Base-by-base conservation (phyloP, 202 grass and related monocot species). In the Elaeis oleifera region DNA sequence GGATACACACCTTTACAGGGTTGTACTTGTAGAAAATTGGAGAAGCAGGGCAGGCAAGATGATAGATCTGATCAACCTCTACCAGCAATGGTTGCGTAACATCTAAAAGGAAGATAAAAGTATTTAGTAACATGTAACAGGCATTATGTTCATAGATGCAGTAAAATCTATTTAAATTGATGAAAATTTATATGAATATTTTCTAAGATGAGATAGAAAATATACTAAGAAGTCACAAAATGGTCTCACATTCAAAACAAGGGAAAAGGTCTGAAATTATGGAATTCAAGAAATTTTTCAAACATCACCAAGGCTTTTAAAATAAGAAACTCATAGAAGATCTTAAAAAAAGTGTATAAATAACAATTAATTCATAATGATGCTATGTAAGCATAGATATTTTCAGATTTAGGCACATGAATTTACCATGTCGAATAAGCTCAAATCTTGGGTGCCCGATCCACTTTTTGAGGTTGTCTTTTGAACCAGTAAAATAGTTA, bases 21-120 rank as follows among this genome's bases (percentile, higher is more conserved):
- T 97, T 97, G 79, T 97, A 90, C 72, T 97, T 97, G 84, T 97
- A 97, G 74, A 97, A 97, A 75, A 97, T 97, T 62, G 92, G 92
- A 63, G 92, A 97, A 68, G 92, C 88, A 70, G 92, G 92, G 71
- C 92, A 97, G 81, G 92, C 92, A 89, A 97, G 92, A 79, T 97
- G 92, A 52, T 97, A 97, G 51, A 97, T 91, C 65, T 97, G 92
- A 76, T 97, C 92, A 76, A 97, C 92, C 80, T 97, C 92, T 73
- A 92, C 82, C 65, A 97, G 78, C 65, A 97, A 64, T 14, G 92
- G 76, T 36, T 97, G 44, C 5, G 92, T 97, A 76, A 92, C 88
- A 89, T 97, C 92, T 97, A 44, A 64, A 77, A 73, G 9, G 36
- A 44, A 14, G 36, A 44, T 13, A 44, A 13, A 44, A 50, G 29